These are phyloP conservation scores for Penicillium lividum DNA, from an alignment of 495 filamentous ascomycete species.

Conservation along the genomic window DNA sequence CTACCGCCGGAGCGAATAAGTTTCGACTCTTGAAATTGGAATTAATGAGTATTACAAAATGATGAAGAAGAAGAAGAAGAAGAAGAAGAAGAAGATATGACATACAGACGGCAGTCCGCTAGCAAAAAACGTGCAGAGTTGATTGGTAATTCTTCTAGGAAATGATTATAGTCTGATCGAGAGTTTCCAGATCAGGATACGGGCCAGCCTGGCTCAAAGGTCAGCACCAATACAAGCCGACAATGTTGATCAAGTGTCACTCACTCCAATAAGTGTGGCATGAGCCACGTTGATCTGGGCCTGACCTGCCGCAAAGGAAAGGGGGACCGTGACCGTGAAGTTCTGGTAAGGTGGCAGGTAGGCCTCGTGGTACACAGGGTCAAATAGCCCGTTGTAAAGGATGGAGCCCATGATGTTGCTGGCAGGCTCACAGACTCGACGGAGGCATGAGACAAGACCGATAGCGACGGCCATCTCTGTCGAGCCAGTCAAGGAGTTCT, in stretches of 20 bases:
- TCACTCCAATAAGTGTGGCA: neutral
- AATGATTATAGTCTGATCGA: neutral
- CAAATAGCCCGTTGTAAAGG: neutral
- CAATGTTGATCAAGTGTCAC: neutral
- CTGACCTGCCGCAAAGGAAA: neutral
- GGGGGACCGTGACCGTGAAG: neutral
- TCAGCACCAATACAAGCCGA: neutral
- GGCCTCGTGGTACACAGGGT: constrained; percentile 8
- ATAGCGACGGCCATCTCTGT: constrained; percentile 1
- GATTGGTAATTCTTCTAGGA: neutral
- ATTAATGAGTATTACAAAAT: neutral
- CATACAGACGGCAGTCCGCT: neutral
- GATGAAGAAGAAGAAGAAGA: too few species aligned
- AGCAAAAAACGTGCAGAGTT: neutral
- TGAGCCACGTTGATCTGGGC: constrained; percentile 5
- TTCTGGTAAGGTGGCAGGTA: constrained; percentile 4
- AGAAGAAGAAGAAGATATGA: neutral
- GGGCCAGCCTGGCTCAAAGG: neutral
- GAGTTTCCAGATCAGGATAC: neutral
- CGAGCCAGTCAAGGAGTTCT: neutral
- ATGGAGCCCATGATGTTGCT: neutral
- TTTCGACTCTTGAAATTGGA: neutral
- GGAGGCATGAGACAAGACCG: neutral
- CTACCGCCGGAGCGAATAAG: neutral
- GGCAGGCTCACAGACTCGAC: neutral